A percentile compares a stretch with the other conserved stretches of the same genome.
Conservation (phyloP, 1,284 basidiomycete genomes). For the Sparassis latifolia region DNA sequence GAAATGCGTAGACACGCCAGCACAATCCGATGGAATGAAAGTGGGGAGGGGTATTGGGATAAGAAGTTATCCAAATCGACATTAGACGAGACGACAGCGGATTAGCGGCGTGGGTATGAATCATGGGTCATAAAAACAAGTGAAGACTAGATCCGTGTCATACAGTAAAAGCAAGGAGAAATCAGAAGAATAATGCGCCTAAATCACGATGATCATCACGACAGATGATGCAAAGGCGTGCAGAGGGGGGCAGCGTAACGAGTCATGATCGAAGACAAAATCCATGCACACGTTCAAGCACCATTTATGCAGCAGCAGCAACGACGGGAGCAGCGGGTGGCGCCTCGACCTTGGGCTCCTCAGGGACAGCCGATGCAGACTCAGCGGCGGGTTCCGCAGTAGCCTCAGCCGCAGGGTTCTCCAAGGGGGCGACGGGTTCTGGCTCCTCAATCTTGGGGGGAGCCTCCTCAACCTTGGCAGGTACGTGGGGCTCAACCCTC, state of each 20-base stretch:
- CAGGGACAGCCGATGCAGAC: conserved; percentile 25
- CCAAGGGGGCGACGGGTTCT: conserved; percentile 64
- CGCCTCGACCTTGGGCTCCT: conserved; percentile 33
- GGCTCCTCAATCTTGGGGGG: conserved; percentile 77
- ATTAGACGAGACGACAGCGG: conserved; percentile 27
- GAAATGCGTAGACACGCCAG: conserved; percentile 49
- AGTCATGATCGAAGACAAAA: conserved; percentile 32
- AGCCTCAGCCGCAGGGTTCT: conserved; percentile 53
- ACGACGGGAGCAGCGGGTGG: conserved; percentile 31
- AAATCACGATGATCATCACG: conserved; percentile 16
- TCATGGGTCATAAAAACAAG: conserved; percentile 25
- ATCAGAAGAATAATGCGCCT: conserved; percentile 18
- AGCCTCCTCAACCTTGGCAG: conserved; percentile 80
- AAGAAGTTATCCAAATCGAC: conserved; percentile 26
- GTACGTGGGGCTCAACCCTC: conserved; percentile 58
- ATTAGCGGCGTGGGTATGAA: conserved; percentile 22
- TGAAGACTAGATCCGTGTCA: conserved; percentile 53
- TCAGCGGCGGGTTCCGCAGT: conserved; percentile 27
- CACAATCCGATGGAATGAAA: conserved; percentile 47
- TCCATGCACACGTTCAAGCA: conserved; percentile 12
- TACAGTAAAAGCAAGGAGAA: conserved; percentile 45
- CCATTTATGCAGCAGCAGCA: conserved; percentile 53
- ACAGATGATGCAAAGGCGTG: too few relatives aligned
- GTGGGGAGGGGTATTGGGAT: conserved; percentile 36
- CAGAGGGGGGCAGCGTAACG: too few relatives aligned